These are phyloP conservation scores for Oryza meyeriana DNA, from an alignment of 176 grass and related monocot species.

Conservation along the genomic window DNA sequence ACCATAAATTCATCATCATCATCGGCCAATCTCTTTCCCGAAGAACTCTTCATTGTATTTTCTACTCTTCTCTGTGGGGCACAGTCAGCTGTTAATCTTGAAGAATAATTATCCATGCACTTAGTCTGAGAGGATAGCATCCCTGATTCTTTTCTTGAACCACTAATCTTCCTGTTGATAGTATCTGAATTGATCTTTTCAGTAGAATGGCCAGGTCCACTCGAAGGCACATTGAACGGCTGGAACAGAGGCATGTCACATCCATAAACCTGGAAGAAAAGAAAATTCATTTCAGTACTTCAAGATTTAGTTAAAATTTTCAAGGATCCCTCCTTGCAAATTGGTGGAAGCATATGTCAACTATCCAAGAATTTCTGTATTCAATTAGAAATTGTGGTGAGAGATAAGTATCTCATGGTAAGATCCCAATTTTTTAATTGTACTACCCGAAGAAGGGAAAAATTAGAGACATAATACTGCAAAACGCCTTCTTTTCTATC, in stretches of 20 bases:
- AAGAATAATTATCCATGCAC: constrained; percentile 33
- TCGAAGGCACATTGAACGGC: constrained; percentile 53
- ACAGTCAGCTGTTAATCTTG: constrained; percentile 5
- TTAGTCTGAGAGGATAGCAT: constrained; percentile 32
- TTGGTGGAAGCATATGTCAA: constrained; percentile 12
- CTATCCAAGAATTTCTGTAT: neutral
- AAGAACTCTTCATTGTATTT: constrained; percentile 18
- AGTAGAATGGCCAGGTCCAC: constrained; percentile 30
- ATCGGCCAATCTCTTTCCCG: constrained; percentile 37
- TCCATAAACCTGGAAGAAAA: constrained; percentile 47
- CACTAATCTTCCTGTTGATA: constrained; percentile 8
- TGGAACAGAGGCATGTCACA: constrained; percentile 48
- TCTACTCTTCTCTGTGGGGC: constrained; percentile 23
- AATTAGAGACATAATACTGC: too few relatives aligned
- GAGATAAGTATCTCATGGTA: neutral
- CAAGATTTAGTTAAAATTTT: neutral
- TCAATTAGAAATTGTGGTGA: neutral
- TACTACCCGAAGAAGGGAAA: too few relatives aligned
- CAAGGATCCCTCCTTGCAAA: neutral
- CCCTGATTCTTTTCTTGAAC: constrained; percentile 37
- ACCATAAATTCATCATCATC: constrained; percentile 78
- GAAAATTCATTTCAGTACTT: neutral
- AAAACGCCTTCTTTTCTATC: neutral
- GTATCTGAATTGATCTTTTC: constrained; percentile 41
- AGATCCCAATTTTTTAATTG: neutral